phyloP scores from a whole-genome alignment of 192 early-diverging fungal genomes.

The Backusella macrospora region DNA sequence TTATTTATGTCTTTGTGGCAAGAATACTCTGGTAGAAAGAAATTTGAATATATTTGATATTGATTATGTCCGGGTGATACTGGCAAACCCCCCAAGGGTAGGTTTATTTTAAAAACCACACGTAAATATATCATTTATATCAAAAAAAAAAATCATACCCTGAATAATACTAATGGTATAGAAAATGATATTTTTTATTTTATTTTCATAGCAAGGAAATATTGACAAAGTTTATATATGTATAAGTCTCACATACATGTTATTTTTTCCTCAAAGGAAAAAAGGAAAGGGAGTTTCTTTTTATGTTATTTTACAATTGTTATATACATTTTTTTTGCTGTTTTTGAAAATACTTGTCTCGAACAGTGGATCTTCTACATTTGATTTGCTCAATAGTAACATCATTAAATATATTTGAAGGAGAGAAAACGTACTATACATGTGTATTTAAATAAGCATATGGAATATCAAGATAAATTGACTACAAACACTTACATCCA shows the following conservation, averaged over 20 bases:
- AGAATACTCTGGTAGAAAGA: conserved; percentile 72
- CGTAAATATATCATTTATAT: neutral
- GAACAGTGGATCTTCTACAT: neutral
- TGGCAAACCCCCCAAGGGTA: neutral
- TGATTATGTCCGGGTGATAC: conserved; percentile 90
- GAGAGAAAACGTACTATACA: conserved; percentile 20
- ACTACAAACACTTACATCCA: conserved; percentile 42
- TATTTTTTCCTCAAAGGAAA: neutral
- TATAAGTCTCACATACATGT: neutral
- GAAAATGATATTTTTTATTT: neutral
- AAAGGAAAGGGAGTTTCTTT: neutral
- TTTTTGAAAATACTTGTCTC: neutral
- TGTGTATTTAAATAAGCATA: neutral
- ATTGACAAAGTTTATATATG: neutral
- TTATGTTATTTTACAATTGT: conserved; percentile 11
- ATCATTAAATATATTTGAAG: neutral
- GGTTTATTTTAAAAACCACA: neutral
- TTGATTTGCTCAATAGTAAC: neutral
- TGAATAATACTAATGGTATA: too few species aligned
- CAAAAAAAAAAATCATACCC: too few species aligned
- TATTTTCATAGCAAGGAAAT: neutral
- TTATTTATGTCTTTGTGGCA: conserved; percentile 82
- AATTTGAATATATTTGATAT: conserved; percentile 83
- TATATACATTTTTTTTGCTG: conserved; percentile 9
- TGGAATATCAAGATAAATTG: neutral